Base-by-base conservation (phyloP, 106 monocot species). In the Hemerocallis citrina region DNA sequence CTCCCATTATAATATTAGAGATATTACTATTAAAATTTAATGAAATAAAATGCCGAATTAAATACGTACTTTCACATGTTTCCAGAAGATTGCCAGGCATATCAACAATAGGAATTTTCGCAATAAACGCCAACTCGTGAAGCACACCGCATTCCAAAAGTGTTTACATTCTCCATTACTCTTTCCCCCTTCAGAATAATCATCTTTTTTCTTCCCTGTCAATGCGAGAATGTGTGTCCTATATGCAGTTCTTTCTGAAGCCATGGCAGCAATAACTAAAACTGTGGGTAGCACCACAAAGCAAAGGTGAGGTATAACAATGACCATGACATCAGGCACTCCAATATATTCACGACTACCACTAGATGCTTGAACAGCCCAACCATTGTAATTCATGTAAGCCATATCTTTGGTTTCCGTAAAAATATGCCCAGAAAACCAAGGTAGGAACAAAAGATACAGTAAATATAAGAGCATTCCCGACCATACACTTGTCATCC, bases 251-350 rank as follows among this genome's bases (percentile, higher is more conserved):
- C 72, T 76, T 69, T 98, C 98, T 30, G 88, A 84, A 49, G 62
- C 74, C 68, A 98, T 70, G 37, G 79, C 81, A 66, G 72, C 76
- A 65, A 75, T 61, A 24, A 92, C 70, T 65, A 88, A 61, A 58
- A 88, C 61, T 19, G 92, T 59, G 29, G 91, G 86, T 25, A 98
- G 64, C 70, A 92, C 75, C 11, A 98, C 98, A 73, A 87, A 85
- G 55, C 62, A 79, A 21, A 98, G 77, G 61, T 98, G 98, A 59
- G 91, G 87, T 25, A 98, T 48, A 67, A 88, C 85, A 55, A 98
- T 63, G 9, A 98, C 98, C 81, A 98, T 92, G 31, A 98, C 67
- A 76, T 98, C 91, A 55, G 98, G 98, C 55, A 75, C 68, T 10
- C 82, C 98, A 34, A 68, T 31, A 31, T 78, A 74, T 62, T 70